A percentile compares a stretch with the other conserved stretches of the same genome.
phyloP scores from a whole-genome alignment of 768 basidiomycete species.

The Suillus americanus region DNA sequence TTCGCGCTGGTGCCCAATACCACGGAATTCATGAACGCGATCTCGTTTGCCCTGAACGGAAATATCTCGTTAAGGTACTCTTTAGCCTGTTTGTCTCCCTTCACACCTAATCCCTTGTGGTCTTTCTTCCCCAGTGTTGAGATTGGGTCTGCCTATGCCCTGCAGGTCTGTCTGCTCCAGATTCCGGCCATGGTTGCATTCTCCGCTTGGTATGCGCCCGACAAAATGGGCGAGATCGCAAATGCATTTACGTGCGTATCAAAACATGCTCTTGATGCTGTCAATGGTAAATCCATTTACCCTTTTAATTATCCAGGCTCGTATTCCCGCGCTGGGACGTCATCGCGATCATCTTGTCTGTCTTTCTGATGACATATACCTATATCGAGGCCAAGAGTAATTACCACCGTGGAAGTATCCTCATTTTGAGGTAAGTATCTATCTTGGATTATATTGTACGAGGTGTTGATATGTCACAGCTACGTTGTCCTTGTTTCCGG shows the following conservation, averaged over 20 bases:
- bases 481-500: constrained; percentile 90
- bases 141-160: constrained; percentile 97
- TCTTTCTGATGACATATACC: constrained; percentile 97
- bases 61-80: constrained; percentile 93
- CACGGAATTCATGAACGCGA: constrained; percentile 99
- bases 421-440: constrained; percentile 76
- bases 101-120: constrained; percentile 7
- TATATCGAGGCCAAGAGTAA: constrained; percentile 99
- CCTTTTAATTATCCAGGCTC: constrained; percentile 49
- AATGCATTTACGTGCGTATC: constrained; percentile 88
- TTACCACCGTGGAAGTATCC: constrained; percentile 95
- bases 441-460: background rate
- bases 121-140: constrained; percentile 74
- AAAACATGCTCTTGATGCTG: background rate
- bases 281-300: background rate
- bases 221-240: constrained; percentile 81
- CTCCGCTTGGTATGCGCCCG: constrained; percentile 90
- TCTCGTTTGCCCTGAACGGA: constrained; percentile 94
- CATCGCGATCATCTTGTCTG: constrained; percentile 89
- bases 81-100: background rate
- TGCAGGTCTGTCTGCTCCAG: constrained; percentile 96
- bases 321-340: constrained; percentile 99
- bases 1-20: constrained; percentile 98
- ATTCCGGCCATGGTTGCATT: constrained; percentile 99
- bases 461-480: constrained; percentile 39